Evolutionary conservation across 768 basidiomycete genomes (phyloP).

Genomic region (Tulasnella sp.): DNA sequence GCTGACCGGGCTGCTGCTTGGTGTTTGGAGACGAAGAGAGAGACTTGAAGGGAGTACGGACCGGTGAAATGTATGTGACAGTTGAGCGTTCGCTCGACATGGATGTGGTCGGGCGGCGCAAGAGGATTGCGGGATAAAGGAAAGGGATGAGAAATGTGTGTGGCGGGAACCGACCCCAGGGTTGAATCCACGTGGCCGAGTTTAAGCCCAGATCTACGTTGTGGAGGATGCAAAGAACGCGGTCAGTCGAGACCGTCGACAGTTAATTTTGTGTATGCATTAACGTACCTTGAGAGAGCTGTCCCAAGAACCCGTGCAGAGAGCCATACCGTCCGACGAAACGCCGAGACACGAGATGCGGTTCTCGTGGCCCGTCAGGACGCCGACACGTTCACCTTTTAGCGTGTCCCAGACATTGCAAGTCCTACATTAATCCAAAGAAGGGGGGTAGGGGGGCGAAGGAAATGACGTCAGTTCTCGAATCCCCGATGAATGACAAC

Average conservation of each 20-base stretch:
- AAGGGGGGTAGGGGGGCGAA: neutral
- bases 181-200: neutral
- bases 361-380: constrained; percentile 97
- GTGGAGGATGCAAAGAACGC: neutral
- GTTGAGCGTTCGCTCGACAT: neutral
- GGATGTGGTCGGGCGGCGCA: neutral
- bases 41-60: neutral
- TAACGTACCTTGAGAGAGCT: constrained; percentile 83
- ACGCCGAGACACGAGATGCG: constrained; percentile 95
- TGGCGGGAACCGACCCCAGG: neutral
- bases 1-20: constrained; percentile 9
- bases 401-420: constrained; percentile 99
- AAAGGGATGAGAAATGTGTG: neutral
- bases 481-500: neutral
- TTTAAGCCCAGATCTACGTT: neutral
- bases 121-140: too few species aligned
- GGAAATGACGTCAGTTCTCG: neutral
- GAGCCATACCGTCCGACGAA: constrained; percentile 93
- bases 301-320: constrained; percentile 99
- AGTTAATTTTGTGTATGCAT: neutral
- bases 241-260: neutral
- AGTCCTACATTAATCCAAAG: constrained; percentile 43
- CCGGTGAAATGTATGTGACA: neutral
- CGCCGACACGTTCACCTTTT: constrained; percentile 96
- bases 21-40: constrained; percentile 7